Conservation (phyloP, 306 rosid genomes). For the Cucumis melo region DNA sequence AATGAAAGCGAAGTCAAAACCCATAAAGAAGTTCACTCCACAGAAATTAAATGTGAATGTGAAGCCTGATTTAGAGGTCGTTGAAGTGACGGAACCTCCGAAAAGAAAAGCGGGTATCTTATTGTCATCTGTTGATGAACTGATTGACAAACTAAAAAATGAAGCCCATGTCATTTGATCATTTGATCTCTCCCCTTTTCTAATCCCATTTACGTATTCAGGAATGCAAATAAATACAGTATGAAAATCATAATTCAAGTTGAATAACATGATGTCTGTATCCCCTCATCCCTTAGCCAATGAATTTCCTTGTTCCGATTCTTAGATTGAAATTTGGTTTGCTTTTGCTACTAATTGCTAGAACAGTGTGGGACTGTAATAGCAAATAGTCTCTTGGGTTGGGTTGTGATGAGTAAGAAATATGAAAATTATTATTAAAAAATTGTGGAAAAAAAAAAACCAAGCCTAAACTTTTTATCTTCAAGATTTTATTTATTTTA, state of each 20-base stretch:
- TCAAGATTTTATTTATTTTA: no score
- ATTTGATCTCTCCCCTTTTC: neutral
- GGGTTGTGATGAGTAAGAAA: neutral
- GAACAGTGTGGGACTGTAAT: neutral
- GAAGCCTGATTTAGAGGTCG: slow-evolving; percentile 56
- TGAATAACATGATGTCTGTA: neutral
- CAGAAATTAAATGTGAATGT: slow-evolving; percentile 67
- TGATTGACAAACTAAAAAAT: slow-evolving; percentile 68
- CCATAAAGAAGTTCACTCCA: slow-evolving; percentile 55
- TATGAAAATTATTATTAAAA: no score
- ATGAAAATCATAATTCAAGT: neutral
- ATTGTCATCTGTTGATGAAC: slow-evolving; percentile 78
- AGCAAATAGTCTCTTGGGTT: neutral
- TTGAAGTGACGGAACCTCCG: slow-evolving; percentile 80
- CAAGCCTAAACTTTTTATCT: neutral
- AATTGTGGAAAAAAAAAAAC: no score
- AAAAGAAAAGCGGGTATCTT: slow-evolving; percentile 79
- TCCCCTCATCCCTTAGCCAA: neutral
- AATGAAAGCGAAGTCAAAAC: slow-evolving; percentile 91
- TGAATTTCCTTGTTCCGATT: neutral
- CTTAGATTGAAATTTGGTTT: neutral
- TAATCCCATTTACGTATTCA: neutral
- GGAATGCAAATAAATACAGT: neutral
- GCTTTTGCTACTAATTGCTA: neutral
- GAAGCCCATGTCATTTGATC: slow-evolving; percentile 71